Evolutionary conservation across 192 early-diverging fungal genomes (phyloP).

Genomic region (Tieghemiomyces parasiticus): DNA sequence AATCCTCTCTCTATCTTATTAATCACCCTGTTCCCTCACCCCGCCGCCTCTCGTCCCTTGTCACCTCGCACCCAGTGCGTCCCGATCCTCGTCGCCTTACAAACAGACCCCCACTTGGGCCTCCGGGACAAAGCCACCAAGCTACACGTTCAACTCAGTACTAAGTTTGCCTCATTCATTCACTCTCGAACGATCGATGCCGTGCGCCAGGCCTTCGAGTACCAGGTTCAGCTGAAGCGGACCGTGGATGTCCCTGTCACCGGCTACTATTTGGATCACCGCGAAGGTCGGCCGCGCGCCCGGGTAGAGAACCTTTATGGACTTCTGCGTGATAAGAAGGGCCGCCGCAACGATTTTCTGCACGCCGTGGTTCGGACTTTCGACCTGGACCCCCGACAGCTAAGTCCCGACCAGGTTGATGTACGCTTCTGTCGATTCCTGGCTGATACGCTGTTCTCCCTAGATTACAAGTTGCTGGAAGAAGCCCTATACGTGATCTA

Average conservation of each 20-base stretch:
- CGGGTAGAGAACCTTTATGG: slow-evolving; percentile 50
- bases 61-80: too few species aligned
- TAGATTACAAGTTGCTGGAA: slow-evolving; percentile 66
- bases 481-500: slow-evolving; percentile 68
- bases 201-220: slow-evolving; percentile 56
- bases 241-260: slow-evolving; percentile 17
- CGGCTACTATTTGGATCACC: slow-evolving; percentile 19
- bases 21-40: too few species aligned
- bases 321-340: slow-evolving; percentile 44
- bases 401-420: slow-evolving; percentile 24
- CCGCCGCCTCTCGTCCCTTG: too few species aligned
- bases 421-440: slow-evolving; percentile 53
- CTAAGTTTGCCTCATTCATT: slow-evolving; percentile 81
- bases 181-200: slow-evolving; percentile 68
- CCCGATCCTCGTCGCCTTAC: slow-evolving; percentile 72
- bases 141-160: slow-evolving; percentile 57
- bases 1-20: too few species aligned
- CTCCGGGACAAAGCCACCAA: slow-evolving; percentile 55
- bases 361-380: slow-evolving; percentile 46
- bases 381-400: slow-evolving; percentile 36
- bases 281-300: slow-evolving; percentile 28
- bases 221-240: slow-evolving; percentile 33
- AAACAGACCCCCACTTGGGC: slow-evolving; percentile 44
- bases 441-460: slow-evolving; percentile 63
- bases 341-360: slow-evolving; percentile 59